These are phyloP conservation scores for Coniochaeta sp. DNA, from an alignment of 2,329 filamentous ascomycete genomes.

Conservation along the genomic window DNA sequence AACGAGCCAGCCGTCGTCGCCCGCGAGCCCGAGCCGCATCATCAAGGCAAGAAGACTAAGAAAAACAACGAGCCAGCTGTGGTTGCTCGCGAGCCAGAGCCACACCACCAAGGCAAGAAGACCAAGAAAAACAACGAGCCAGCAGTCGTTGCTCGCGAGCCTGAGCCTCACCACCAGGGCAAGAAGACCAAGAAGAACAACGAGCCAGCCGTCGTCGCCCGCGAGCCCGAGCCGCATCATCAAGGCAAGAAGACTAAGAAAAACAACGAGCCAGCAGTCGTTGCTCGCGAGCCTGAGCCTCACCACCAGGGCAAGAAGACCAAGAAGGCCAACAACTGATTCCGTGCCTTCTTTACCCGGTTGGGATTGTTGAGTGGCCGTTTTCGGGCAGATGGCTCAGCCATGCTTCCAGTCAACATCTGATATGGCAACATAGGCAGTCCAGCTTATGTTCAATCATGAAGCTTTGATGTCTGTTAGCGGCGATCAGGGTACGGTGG, in stretches of 20 bases:
- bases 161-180: slow-evolving; percentile 14
- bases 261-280: background rate
- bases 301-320: slow-evolving; percentile 28
- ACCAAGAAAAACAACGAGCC: no score
- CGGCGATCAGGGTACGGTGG: background rate
- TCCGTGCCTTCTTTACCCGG: background rate
- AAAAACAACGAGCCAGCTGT: background rate
- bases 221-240: slow-evolving; percentile 1
- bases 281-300: slow-evolving; percentile 44
- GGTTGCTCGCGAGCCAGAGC: slow-evolving; percentile 48
- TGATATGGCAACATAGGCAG: no score
- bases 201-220: slow-evolving; percentile 11
- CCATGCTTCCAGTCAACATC: background rate
- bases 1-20: background rate
- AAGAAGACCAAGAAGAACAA: slow-evolving; percentile 12
- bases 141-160: background rate
- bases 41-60: slow-evolving; percentile 25
- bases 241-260: slow-evolving; percentile 14
- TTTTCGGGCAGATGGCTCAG: background rate
- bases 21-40: slow-evolving; percentile 57
- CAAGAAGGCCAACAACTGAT: slow-evolving; percentile 3
- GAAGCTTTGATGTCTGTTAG: no score
- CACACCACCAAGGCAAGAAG: slow-evolving; percentile 34
- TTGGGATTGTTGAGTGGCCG: no score
- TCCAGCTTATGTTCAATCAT: no score